Evolutionary conservation across 2,329 filamentous ascomycete species (phyloP), one percentile per base, ranked within the genome.

Genomic region (Monilinia fructigena): DNA sequence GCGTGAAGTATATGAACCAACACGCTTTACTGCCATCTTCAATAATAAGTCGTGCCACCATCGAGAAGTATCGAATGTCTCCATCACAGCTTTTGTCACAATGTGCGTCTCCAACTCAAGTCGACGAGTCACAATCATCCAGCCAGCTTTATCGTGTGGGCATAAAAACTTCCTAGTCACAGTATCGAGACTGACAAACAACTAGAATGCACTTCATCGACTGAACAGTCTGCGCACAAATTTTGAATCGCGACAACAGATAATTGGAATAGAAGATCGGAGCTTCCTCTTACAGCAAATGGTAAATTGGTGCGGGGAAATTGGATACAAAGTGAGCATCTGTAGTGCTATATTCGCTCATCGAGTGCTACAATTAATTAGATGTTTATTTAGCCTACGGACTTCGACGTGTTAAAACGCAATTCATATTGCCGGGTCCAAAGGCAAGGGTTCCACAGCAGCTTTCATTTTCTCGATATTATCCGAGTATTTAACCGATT

Each of bases 381-480:
- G 14, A 35, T 11, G 31, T 20, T 16, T 16, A 7, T 31, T 31
- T 31, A 35, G 54, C 35, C 54, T 14, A 20, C 35, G 6, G 35
- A 55, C 14, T 55, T 55, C 23, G 28, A 60, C 26, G 18, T n/a
- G 4, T 14, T 47, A 48, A 60, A 60, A 48, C 26, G 56, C 45
- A 1, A 60, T 60, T 4, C 23, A 60, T 8, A 48, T 48, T 28
- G 56, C 56, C 18, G 40, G 56, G 5, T 28, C 56, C 5, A 47
- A 60, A 60, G 56, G 56, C 10, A 60, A 60, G 14, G 56, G 40
- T 20, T 45, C 56, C 10, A 60, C 56, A 16, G 45, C 40, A 28
- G 28, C 40, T 6, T 60, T 60, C 10, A n/a, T 48, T 18, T 60
- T 48, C 12, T 45, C 45, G 4, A 45, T 60, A 45, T 35, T 48